These are phyloP conservation scores for Neoarthrinium moseri DNA, from an alignment of 2,329 filamentous ascomycete genomes.

Conservation along the genomic window DNA sequence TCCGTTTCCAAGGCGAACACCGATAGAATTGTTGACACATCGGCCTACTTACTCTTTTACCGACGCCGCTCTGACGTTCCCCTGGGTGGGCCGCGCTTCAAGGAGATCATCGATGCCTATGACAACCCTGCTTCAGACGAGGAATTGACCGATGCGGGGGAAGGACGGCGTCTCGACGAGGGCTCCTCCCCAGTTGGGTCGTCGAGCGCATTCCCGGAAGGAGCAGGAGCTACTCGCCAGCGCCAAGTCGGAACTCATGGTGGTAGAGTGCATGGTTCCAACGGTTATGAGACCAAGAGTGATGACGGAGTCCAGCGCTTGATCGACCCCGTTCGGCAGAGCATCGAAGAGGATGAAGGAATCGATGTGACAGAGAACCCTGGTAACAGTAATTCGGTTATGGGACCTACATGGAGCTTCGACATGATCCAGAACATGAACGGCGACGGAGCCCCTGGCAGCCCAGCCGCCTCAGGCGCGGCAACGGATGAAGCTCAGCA, in stretches of 20 bases:
- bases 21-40: conserved; percentile 64
- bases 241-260: conserved; percentile 54
- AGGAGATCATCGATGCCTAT: conserved; percentile 66
- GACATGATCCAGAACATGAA: conserved; percentile 27
- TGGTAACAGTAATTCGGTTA: conserved; percentile 20
- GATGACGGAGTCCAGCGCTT: conserved; percentile 20
- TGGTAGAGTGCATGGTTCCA: conserved; percentile 32
- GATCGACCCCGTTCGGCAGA: conserved; percentile 32
- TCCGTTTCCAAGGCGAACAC: conserved; percentile 64
- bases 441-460: conserved; percentile 12
- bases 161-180: conserved; percentile 82
- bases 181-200: conserved; percentile 84
- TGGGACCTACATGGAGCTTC: conserved; percentile 44
- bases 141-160: conserved; percentile 60
- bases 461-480: conserved; percentile 24
- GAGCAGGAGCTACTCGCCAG: conserved; percentile 74
- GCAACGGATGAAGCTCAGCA: conserved; percentile 36
- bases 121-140: conserved; percentile 47
- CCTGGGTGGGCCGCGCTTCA: conserved; percentile 76
- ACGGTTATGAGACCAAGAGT: conserved; percentile 13
- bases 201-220: conserved; percentile 74
- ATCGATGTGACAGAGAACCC: conserved; percentile 38
- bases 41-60: conserved; percentile 95
- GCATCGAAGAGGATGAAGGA: conserved; percentile 48
- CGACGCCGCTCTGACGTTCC: conserved; percentile 75